Percentiles rank a stretch among this genome's conserved stretches.
Conservation (phyloP, 83 land plant genomes). For the Picea abies region DNA sequence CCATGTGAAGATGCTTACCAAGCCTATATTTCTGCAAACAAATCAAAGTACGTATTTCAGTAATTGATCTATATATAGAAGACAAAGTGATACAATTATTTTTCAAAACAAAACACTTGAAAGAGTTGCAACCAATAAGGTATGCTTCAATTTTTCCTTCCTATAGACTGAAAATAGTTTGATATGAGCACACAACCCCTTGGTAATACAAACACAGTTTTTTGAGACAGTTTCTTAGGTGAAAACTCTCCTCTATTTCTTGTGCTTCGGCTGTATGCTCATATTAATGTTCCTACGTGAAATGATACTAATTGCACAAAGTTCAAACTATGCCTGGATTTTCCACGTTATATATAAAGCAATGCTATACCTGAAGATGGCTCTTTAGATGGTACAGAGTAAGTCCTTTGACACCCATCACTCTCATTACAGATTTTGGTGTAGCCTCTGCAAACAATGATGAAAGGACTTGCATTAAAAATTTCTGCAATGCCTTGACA, state of each 20-base stretch:
- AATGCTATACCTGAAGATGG: conserved; percentile 56
- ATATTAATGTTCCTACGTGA: neutral
- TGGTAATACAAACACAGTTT: too few species aligned
- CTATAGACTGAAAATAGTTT: neutral
- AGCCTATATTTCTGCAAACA: conserved; percentile 75
- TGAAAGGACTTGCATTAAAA: neutral
- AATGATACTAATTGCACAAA: neutral
- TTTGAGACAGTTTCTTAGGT: too few species aligned
- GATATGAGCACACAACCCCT: too few species aligned
- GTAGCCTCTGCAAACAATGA: conserved; percentile 52
- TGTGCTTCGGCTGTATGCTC: too few species aligned
- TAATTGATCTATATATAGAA: neutral
- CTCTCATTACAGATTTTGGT: conserved; percentile 64
- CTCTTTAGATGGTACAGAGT: conserved; percentile 76
- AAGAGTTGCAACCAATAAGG: neutral
- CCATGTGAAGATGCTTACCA: conserved; percentile 44
- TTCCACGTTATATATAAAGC: neutral
- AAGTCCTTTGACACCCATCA: conserved; percentile 71
- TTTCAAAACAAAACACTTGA: neutral
- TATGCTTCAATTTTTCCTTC: neutral
- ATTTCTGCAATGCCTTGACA: conserved; percentile 2
- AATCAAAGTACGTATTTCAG: neutral
- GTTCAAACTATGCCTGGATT: neutral
- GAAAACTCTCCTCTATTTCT: too few species aligned
- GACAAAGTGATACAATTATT: neutral